Percentiles rank a stretch among this genome's conserved stretches.
Evolutionary conservation across 495 filamentous ascomycete species (phyloP).

Genomic region (Elaphomyces granulatus): DNA sequence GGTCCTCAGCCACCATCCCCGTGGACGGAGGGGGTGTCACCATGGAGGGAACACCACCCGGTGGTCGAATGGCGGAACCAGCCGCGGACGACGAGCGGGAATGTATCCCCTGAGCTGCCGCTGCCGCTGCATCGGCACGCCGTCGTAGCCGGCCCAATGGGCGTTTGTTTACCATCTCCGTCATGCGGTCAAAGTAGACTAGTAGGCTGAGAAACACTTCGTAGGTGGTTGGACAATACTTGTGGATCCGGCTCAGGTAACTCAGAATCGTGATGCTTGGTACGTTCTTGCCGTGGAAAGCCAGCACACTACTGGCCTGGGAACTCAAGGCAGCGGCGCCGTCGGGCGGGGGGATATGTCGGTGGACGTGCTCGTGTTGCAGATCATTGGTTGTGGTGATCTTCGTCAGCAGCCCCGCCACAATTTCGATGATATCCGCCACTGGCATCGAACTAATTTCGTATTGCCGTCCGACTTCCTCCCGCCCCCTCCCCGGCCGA

Average conservation of each 20-base stretch:
- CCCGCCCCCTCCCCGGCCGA: slow-evolving; percentile 32
- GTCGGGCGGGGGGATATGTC: slow-evolving; percentile 52
- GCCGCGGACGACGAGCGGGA: neutral
- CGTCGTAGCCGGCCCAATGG: slow-evolving; percentile 34
- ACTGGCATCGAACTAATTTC: slow-evolving; percentile 99
- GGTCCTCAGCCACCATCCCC: slow-evolving; percentile 21
- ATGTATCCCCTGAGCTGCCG: slow-evolving; percentile 1
- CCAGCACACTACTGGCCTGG: slow-evolving; percentile 79
- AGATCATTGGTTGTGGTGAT: slow-evolving; percentile 95
- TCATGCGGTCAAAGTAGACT: slow-evolving; percentile 99
- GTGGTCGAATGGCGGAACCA: neutral
- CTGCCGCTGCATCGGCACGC: slow-evolving; percentile 12
- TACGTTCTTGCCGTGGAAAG: slow-evolving; percentile 99
- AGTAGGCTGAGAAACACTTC: slow-evolving; percentile 93
- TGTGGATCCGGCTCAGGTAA: slow-evolving; percentile 93
- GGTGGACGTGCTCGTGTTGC: slow-evolving; percentile 71
- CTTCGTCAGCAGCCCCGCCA: slow-evolving; percentile 92
- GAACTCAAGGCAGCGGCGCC: slow-evolving; percentile 52
- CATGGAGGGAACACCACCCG: slow-evolving; percentile 11
- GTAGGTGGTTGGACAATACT: slow-evolving; percentile 97
- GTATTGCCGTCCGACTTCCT: slow-evolving; percentile 42
- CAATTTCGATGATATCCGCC: slow-evolving; percentile 98
- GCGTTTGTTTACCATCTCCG: slow-evolving; percentile 81
- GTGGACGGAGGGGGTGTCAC: slow-evolving; percentile 26
- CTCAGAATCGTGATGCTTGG: slow-evolving; percentile 94